These are phyloP conservation scores for Pseudocercospora cruenta DNA, from an alignment of 2,329 filamentous ascomycete genomes.

Conservation along the genomic window DNA sequence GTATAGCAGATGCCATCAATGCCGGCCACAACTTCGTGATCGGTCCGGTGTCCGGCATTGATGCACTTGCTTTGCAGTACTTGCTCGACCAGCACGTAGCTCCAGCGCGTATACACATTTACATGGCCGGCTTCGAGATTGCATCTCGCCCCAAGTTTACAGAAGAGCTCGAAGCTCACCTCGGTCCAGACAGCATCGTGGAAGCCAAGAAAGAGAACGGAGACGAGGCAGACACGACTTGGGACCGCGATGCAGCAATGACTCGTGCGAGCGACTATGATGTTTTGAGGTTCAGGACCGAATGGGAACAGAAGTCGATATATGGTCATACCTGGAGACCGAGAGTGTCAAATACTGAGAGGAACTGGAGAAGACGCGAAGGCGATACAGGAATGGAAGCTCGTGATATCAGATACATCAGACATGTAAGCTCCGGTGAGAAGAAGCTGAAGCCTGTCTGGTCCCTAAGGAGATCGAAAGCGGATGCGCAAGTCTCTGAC, in stretches of 20 bases:
- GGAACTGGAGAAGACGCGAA: conserved; percentile 17
- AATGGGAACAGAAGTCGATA: conserved; percentile 11
- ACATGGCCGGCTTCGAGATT: conserved; percentile 14
- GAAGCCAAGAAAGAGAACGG: not conserved
- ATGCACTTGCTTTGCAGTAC: conserved; percentile 19
- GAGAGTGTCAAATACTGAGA: conserved; percentile 23
- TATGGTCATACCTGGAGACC: conserved; percentile 19
- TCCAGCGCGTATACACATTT: conserved; percentile 7
- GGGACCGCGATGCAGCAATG: conserved; percentile 20
- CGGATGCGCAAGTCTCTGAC: not conserved
- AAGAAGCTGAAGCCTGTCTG: not conserved
- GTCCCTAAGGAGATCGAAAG: not conserved
- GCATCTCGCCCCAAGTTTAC: not conserved
- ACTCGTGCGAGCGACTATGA: conserved; percentile 20
- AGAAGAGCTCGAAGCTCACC: not conserved
- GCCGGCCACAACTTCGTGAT: conserved; percentile 15
- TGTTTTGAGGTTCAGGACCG: conserved; percentile 19
- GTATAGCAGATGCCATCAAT: conserved; percentile 8
- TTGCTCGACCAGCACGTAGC: conserved; percentile 8
- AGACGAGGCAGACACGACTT: conserved; percentile 6
- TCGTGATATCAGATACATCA: conserved; percentile 5
- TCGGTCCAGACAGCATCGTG: not conserved
- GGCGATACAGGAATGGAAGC: not conserved
- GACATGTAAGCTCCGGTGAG: not conserved
- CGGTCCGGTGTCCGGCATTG: conserved; percentile 18